A percentile compares a stretch with the other conserved stretches of the same genome.
These are phyloP conservation scores for Daldinia vernicosa DNA, from an alignment of 495 filamentous ascomycete species.

Conservation along the genomic window DNA sequence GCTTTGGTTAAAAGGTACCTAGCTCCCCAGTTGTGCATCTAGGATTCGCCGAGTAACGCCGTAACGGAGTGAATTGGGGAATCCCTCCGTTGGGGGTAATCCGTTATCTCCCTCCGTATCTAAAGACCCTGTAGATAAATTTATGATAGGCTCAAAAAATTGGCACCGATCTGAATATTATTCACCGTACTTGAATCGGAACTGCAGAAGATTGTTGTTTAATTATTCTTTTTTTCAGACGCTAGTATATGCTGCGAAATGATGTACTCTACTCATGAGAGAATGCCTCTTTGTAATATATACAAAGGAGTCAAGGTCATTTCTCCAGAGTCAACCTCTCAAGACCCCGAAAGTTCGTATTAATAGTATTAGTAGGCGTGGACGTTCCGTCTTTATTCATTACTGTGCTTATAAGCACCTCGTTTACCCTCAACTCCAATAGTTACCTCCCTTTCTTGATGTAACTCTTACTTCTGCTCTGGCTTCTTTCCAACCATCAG, in stretches of 20 bases:
- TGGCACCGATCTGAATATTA: neutral
- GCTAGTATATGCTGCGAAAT: slow-evolving; percentile 17
- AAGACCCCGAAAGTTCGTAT: slow-evolving; percentile 2
- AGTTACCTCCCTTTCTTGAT: neutral
- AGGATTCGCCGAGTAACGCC: neutral
- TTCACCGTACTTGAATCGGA: neutral
- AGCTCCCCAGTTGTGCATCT: neutral
- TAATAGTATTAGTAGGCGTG: slow-evolving; percentile 32
- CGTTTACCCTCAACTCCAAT: neutral
- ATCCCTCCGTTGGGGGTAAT: slow-evolving; percentile 42
- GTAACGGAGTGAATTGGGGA: slow-evolving; percentile 34
- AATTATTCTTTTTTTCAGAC: slow-evolving; percentile 9
- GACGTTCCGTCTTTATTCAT: slow-evolving; percentile 37
- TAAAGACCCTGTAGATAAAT: neutral
- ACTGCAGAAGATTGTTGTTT: neutral
- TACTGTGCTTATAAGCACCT: slow-evolving; percentile 39
- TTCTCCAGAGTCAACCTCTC: neutral
- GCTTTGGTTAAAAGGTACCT: neutral
- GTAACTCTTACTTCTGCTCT: slow-evolving; percentile 42
- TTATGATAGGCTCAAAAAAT: neutral
- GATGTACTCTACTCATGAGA: neutral
- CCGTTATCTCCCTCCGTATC: slow-evolving; percentile 12
- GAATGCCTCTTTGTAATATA: slow-evolving; percentile 15
- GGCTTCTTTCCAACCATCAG: slow-evolving; percentile 97
- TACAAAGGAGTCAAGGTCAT: slow-evolving; percentile 26